Percentiles rank a stretch among this genome's conserved stretches.
Conservation (phyloP, 75 land plant genomes). For the Picea glauca region DNA sequence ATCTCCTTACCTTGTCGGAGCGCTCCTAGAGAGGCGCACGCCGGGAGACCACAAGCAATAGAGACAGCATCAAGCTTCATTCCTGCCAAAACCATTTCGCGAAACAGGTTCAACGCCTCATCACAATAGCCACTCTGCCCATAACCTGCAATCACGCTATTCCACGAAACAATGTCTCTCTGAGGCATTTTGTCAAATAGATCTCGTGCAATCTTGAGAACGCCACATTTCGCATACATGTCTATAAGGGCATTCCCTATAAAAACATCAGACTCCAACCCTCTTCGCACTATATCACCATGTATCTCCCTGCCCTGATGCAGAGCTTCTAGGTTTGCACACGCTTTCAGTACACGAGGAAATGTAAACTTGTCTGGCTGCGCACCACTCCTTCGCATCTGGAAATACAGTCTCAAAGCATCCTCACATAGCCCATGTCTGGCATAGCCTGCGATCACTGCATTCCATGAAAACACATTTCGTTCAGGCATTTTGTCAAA, state of each 20-base stretch:
- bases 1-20: constrained; percentile 11
- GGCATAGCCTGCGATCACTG: constrained; percentile 22
- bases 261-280: constrained; percentile 11
- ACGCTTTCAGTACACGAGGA: constrained; percentile 15
- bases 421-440: background rate
- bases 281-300: constrained; percentile 5
- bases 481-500: constrained; percentile 10
- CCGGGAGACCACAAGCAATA: constrained; percentile 1
- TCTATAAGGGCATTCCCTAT: constrained; percentile 16
- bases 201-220: constrained; percentile 7
- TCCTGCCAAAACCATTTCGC: constrained; percentile 3
- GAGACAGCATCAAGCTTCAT: constrained; percentile 5
- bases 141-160: constrained; percentile 9
- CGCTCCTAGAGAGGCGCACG: background rate
- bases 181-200: constrained; percentile 14
- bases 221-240: constrained; percentile 20
- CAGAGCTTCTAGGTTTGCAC: constrained; percentile 6
- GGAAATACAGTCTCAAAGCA: constrained; percentile 4
- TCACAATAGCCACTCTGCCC: constrained; percentile 1
- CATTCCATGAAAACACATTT: constrained; percentile 30
- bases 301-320: constrained; percentile 14
- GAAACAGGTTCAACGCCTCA: background rate
- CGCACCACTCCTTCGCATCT: background rate
- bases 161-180: constrained; percentile 16
- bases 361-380: constrained; percentile 14